Percentiles rank a stretch among this genome's conserved stretches.
Evolutionary conservation across 2,329 filamentous ascomycete species (phyloP).

Genomic region (Fusarium sp.): DNA sequence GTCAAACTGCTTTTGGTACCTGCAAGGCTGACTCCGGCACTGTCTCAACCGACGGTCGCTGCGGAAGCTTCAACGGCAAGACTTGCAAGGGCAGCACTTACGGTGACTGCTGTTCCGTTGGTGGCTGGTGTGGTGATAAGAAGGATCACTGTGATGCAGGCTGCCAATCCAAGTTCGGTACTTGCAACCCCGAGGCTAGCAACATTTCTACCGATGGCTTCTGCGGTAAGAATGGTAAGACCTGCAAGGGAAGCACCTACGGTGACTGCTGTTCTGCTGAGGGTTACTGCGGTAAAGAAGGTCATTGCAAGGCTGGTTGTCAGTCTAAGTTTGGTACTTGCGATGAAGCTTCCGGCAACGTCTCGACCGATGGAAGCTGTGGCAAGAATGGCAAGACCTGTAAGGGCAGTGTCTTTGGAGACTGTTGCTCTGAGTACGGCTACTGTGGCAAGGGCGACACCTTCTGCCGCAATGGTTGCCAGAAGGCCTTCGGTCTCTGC

Average conservation of each 20-base stretch:
- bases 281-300: not conserved
- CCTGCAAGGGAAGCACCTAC: not conserved
- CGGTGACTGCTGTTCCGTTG: not conserved
- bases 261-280: not conserved
- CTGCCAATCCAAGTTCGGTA: no score
- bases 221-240: not conserved
- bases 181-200: not conserved
- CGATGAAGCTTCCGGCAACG: not conserved
- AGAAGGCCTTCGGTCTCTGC: not conserved
- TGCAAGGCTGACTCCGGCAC: not conserved
- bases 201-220: not conserved
- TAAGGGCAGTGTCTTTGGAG: not conserved
- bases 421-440: conserved; percentile 6
- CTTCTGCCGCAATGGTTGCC: not conserved
- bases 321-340: not conserved
- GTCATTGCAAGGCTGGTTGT: not conserved
- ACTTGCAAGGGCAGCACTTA: not conserved
- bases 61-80: not conserved
- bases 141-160: not conserved
- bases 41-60: not conserved
- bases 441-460: conserved; percentile 1
- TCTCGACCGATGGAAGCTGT: conserved; percentile 8
- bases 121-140: not conserved
- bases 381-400: conserved; percentile 19
- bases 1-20: not conserved